These are phyloP conservation scores for Geosmithia morbida DNA, from an alignment of 2,329 filamentous ascomycete species.

Conservation along the genomic window DNA sequence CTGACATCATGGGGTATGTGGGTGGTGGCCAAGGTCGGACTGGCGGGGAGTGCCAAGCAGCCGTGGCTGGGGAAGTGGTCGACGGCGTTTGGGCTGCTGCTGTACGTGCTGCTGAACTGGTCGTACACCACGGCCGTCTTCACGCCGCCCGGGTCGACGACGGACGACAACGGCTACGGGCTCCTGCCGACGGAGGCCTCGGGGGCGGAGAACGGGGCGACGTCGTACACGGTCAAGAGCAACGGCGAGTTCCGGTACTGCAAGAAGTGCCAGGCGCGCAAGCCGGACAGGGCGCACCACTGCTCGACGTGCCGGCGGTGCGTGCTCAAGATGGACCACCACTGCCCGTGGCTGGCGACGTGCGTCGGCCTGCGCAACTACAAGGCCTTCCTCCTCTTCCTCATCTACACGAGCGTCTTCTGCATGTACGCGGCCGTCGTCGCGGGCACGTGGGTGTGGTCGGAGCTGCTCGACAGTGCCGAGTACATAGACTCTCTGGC, in stretches of 20 bases:
- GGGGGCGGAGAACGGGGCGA: conserved; percentile 45
- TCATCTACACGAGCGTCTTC: conserved; percentile 79
- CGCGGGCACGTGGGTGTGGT: conserved; percentile 70
- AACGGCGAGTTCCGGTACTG: conserved; percentile 80
- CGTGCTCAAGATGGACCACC: conserved; percentile 98
- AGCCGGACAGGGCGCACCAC: conserved; percentile 92
- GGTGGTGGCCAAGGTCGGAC: conserved; percentile 65
- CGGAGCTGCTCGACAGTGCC: conserved; percentile 58
- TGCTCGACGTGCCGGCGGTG: conserved; percentile 90
- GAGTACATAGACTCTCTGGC: conserved; percentile 62
- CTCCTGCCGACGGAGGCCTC: conserved; percentile 54
- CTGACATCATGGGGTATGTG: conserved; percentile 91
- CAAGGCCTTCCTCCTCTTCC: conserved; percentile 86
- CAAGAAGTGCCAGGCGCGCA: conserved; percentile 92
- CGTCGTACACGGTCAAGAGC: conserved; percentile 82
- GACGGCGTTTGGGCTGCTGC: conserved; percentile 49
- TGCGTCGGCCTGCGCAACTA: conserved; percentile 92
- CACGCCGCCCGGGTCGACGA: conserved; percentile 67
- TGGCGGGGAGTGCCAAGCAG: conserved; percentile 29
- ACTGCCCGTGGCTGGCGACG: conserved; percentile 94
- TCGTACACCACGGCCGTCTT: conserved; percentile 91
- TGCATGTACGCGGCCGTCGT: conserved; percentile 71
- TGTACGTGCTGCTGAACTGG: conserved; percentile 73
- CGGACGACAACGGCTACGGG: conserved; percentile 55
- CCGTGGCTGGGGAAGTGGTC: conserved; percentile 41